Evolutionary conservation across 2,329 filamentous ascomycete genomes (phyloP), one percentile per base, ranked within the genome.

Genomic region (Acrocalymma vagum): DNA sequence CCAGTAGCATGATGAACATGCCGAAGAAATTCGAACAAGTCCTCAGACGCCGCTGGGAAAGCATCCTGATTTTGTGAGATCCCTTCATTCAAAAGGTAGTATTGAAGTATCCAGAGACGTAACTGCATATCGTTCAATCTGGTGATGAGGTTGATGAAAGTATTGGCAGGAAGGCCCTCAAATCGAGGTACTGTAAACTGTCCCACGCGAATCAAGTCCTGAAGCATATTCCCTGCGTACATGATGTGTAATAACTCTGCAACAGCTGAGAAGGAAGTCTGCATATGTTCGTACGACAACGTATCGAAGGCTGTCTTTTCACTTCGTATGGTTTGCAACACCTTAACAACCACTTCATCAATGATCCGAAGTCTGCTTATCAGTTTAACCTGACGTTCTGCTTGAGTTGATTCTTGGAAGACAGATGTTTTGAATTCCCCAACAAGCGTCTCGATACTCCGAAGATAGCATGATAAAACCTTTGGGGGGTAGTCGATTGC

Each of bases 111-210:
- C 93, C 94, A 97, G 9, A 86, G 83, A 22, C 90, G 85, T 3
- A 96, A 82, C 59, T 96, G 87, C 78, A 95, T 87, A 55, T 97
- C 91, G 26, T 90, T 85, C 28, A 97, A 75, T 60, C 86, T 90
- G 39, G 81, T 84, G 41, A 85, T 79, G 53, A 87, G 74, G 25
- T 70, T 67, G 26, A 51, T 45, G 53, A 63, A 69, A 16, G 65
- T 75, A 63, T 51, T 51, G 51, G 23, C 70, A 56, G 62, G 74
- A 69, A 70, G 73, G 46, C 59, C 83, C 63, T 74, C 83, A 70
- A 75, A 71, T 72, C 61, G 82, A 66, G 86, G 83, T 2, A 85
- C 74, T 5, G 81, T 75, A 4, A 79, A 78, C 58, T 91, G 83
- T 1, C 90, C 90, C 28, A 95, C 82, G 13, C 88, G 83, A n/a